phyloP scores from a whole-genome alignment of 192 early-diverging fungal species.

The Coemansia sp. region DNA sequence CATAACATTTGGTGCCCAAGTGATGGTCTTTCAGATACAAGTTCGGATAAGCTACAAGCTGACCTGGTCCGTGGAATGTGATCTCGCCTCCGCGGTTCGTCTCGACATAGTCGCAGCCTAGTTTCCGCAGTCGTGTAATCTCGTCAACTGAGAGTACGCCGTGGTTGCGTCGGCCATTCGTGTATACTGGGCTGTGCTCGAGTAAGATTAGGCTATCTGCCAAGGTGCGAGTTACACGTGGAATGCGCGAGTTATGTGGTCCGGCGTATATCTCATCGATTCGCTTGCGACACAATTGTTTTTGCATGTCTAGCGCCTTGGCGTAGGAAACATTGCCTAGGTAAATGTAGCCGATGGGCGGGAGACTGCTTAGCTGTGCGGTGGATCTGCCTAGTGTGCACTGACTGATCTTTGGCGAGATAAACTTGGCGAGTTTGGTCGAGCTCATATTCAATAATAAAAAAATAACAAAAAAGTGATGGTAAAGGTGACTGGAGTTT shows the following conservation, averaged over 20 bases:
- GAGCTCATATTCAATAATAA: neutral
- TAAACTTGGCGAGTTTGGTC: constrained; percentile 13
- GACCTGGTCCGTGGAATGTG: constrained; percentile 97
- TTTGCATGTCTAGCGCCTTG: constrained; percentile 64
- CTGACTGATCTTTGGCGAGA: constrained; percentile 11
- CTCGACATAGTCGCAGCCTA: constrained; percentile 70
- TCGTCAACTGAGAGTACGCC: constrained; percentile 59
- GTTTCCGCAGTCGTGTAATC: constrained; percentile 50
- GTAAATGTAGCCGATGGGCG: constrained; percentile 51
- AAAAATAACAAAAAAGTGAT: neutral
- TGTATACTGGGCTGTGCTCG: constrained; percentile 91
- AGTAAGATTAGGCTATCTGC: constrained; percentile 68
- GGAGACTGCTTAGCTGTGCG: constrained; percentile 30
- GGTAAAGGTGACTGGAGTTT: neutral
- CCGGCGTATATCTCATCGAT: constrained; percentile 47
- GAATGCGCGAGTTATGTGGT: neutral
- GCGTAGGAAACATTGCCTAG: constrained; percentile 60
- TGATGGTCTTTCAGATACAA: constrained; percentile 73
- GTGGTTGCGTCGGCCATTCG: constrained; percentile 83
- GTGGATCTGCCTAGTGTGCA: constrained; percentile 39
- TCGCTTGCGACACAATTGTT: constrained; percentile 59
- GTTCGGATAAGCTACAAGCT: constrained; percentile 95
- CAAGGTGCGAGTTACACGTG: neutral
- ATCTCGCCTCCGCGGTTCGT: constrained; percentile 90
- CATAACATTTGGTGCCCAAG: constrained; percentile 77